phyloP scores from a whole-genome alignment of 2,329 filamentous ascomycete species.

The Exophiala lecanii-corni region DNA sequence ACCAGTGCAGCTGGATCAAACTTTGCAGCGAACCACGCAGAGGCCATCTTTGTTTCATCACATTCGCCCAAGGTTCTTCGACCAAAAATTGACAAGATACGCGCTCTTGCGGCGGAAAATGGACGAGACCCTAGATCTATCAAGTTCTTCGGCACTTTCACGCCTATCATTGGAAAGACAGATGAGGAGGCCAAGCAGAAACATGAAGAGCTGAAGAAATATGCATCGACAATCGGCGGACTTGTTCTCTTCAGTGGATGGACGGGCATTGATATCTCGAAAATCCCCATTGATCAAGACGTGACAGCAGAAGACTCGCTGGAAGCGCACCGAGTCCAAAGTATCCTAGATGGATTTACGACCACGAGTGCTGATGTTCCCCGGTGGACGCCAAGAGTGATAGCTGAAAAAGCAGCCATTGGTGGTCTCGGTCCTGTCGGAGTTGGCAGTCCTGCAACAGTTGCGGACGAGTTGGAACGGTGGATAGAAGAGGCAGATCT shows the following conservation, averaged over 20 bases:
- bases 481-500: constrained; percentile 67
- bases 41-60: constrained; percentile 56
- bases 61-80: constrained; percentile 48
- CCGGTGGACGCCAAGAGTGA: constrained; percentile 37
- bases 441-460: constrained; percentile 56
- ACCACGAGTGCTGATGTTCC: constrained; percentile 41
- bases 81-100: constrained; percentile 51
- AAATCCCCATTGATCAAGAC: constrained; percentile 53
- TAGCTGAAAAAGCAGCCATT: constrained; percentile 44
- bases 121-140: constrained; percentile 55
- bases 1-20: constrained; percentile 53
- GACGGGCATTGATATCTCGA: constrained; percentile 59
- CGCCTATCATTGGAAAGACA: constrained; percentile 46
- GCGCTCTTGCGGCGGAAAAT: constrained; percentile 45
- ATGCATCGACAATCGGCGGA: constrained; percentile 51
- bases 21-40: constrained; percentile 56
- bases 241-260: constrained; percentile 55
- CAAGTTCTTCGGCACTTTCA: constrained; percentile 53
- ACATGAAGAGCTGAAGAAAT: constrained; percentile 47
- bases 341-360: not conserved
- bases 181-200: constrained; percentile 53
- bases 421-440: constrained; percentile 47
- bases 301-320: constrained; percentile 39
- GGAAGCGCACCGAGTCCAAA: constrained; percentile 44
- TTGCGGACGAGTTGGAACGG: constrained; percentile 62